phyloP scores from a whole-genome alignment of 1,139 yeast species.

The Pichia terricola region DNA sequence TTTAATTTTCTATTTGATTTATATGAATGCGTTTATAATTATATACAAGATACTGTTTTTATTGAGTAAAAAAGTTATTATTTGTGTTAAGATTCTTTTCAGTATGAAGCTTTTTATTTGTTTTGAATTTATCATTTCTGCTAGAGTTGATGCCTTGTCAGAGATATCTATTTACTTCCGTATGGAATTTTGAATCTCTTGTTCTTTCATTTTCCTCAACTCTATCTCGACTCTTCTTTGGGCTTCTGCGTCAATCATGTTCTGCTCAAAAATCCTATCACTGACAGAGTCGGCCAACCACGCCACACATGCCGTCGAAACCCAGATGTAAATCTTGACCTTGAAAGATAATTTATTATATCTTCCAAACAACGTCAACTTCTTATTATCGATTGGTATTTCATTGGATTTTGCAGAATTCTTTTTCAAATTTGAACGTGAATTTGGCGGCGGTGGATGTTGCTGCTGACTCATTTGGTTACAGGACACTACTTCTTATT shows the following conservation, averaged over 20 bases:
- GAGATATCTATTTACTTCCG: too few species aligned
- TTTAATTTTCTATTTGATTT: too few species aligned
- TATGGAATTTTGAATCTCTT: neutral
- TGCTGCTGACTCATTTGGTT: neutral
- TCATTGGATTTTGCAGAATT: neutral
- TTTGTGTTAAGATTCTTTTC: too few species aligned
- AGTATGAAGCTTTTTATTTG: too few species aligned
- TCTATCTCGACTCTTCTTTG: constrained; percentile 22
- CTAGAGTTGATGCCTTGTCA: too few species aligned
- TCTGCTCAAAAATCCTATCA: constrained; percentile 20
- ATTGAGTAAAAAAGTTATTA: too few species aligned
- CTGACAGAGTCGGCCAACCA: constrained; percentile 22
- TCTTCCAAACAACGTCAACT: constrained; percentile 11
- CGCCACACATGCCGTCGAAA: constrained; percentile 22
- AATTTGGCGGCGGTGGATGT: constrained; percentile 7
- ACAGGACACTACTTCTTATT: too few species aligned
- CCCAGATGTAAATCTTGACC: constrained; percentile 23
- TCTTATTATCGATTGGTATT: neutral
- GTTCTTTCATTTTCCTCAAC: constrained; percentile 10
- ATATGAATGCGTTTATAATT: too few species aligned
- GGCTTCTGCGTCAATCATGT: constrained; percentile 25
- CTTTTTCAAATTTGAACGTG: neutral
- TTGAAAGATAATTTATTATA: constrained; percentile 20
- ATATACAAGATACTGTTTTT: too few species aligned
- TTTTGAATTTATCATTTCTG: too few species aligned